phyloP scores from a whole-genome alignment of 805 yeast genomes.

The Kodamaea laetipori region DNA sequence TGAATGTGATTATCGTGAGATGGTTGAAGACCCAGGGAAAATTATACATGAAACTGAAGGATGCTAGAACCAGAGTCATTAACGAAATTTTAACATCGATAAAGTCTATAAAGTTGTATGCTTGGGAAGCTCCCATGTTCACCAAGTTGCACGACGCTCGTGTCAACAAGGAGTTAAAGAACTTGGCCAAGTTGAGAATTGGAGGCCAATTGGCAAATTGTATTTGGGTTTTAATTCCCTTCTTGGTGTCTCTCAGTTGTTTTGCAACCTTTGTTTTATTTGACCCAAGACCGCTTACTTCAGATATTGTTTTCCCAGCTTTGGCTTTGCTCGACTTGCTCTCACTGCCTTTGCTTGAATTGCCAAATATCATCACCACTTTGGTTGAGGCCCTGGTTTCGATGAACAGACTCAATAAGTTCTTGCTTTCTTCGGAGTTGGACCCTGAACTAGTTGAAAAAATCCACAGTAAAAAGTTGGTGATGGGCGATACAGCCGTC shows the following conservation, averaged over 20 bases:
- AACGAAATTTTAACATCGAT: slow-evolving; percentile 27
- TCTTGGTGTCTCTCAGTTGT: slow-evolving; percentile 24
- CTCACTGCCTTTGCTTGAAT: slow-evolving; percentile 57
- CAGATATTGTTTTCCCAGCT: slow-evolving; percentile 32
- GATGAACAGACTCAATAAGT: slow-evolving; percentile 51
- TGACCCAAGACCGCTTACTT: slow-evolving; percentile 21
- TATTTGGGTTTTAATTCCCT: slow-evolving; percentile 30
- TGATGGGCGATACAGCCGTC: slow-evolving; percentile 21
- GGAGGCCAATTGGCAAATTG: slow-evolving; percentile 18
- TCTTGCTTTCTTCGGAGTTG: slow-evolving; percentile 35
- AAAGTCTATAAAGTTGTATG: slow-evolving; percentile 28
- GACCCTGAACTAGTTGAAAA: slow-evolving; percentile 15
- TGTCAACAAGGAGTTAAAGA: slow-evolving; percentile 23
- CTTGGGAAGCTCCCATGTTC: slow-evolving; percentile 32
- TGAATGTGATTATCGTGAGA: slow-evolving; percentile 26
- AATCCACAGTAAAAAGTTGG: slow-evolving; percentile 4
- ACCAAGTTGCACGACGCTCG: slow-evolving; percentile 22
- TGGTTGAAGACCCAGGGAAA: slow-evolving; percentile 45
- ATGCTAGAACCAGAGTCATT: slow-evolving; percentile 23
- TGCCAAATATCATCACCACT: slow-evolving; percentile 59
- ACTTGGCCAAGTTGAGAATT: slow-evolving; percentile 19
- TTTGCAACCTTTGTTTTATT: slow-evolving; percentile 24
- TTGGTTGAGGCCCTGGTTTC: slow-evolving; percentile 63
- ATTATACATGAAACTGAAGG: slow-evolving; percentile 23
- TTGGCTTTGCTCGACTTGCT: slow-evolving; percentile 39